Conservation (phyloP, 1,284 basidiomycete genomes). For the Rhodotorula glutinis region DNA sequence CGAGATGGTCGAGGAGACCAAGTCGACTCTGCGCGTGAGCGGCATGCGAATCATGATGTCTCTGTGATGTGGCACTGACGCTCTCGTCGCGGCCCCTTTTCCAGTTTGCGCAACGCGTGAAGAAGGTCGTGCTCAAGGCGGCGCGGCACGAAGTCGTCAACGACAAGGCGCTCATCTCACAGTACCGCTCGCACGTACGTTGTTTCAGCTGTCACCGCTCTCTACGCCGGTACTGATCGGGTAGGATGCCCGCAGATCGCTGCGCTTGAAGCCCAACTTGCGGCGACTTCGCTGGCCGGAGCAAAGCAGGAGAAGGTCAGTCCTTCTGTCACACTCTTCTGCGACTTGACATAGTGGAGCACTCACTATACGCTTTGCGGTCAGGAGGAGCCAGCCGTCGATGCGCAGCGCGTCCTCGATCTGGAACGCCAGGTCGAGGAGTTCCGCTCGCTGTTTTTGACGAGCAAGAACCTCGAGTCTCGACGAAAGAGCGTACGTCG, state of each 20-base stretch:
- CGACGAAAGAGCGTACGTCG: constrained; percentile 29
- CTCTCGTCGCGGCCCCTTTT: constrained; percentile 65
- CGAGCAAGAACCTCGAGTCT: constrained; percentile 32
- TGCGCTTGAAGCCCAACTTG: constrained; percentile 35
- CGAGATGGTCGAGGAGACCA: constrained; percentile 39
- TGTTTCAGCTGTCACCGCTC: too few species aligned
- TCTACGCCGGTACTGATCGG: not conserved
- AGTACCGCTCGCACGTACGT: constrained; percentile 59
- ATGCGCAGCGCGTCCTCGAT: constrained; percentile 18
- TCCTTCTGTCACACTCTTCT: too few species aligned
- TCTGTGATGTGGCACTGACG: constrained; percentile 60
- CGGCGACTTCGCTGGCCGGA: not conserved
- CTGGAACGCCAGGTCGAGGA: constrained; percentile 34
- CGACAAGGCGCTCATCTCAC: constrained; percentile 78
- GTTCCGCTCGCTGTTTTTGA: constrained; percentile 35
- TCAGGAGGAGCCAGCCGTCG: constrained; percentile 9
- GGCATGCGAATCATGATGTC: too few species aligned
- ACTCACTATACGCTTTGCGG: too few species aligned
- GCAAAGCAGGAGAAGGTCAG: too few species aligned
- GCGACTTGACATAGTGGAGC: too few species aligned
- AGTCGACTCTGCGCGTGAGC: constrained; percentile 35
- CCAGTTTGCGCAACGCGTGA: constrained; percentile 82
- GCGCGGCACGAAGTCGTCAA: constrained; percentile 90
- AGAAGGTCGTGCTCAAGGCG: constrained; percentile 73
- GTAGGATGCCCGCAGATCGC: constrained; percentile 15